These are phyloP conservation scores for Phytopythium oedochilum DNA, from an alignment of 352 stramenopile genomes.

Conservation along the genomic window DNA sequence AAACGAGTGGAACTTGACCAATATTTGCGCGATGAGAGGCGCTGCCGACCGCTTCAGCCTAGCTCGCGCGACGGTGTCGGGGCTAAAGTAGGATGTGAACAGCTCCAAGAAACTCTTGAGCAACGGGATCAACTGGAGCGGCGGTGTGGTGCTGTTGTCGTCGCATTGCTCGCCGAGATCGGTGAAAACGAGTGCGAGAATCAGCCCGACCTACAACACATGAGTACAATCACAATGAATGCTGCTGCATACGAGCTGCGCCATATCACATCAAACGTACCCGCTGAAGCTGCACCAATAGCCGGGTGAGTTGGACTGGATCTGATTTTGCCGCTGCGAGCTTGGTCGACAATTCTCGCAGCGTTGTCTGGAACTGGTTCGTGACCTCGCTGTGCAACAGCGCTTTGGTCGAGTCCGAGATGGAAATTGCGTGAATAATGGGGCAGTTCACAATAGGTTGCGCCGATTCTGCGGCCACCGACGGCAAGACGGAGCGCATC, in stretches of 20 bases:
- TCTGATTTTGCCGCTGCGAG: conserved; percentile 4
- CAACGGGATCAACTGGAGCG: conserved; percentile 19
- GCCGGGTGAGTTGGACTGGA: conserved; percentile 13
- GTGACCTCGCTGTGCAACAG: neutral
- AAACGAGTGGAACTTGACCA: conserved; percentile 52
- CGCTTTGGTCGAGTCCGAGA: conserved; percentile 1
- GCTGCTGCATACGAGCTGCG: neutral
- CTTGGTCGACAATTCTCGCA: neutral
- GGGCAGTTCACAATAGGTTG: neutral
- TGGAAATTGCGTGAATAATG: neutral
- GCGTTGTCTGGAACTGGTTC: neutral
- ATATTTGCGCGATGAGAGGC: conserved; percentile 23
- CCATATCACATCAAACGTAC: neutral
- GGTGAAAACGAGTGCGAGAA: conserved; percentile 34
- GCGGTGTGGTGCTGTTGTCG: conserved; percentile 1
- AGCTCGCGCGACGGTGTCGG: conserved; percentile 29
- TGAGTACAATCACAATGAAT: neutral
- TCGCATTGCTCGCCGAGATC: conserved; percentile 13
- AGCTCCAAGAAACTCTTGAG: conserved; percentile 46
- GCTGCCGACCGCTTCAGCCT: conserved; percentile 31
- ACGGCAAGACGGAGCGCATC: neutral
- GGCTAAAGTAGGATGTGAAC: conserved; percentile 41
- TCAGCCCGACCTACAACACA: conserved; percentile 27
- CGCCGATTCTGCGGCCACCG: too few relatives aligned
- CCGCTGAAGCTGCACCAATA: conserved; percentile 9